Conservation (phyloP, 1,284 basidiomycete species). For the Takashimella tepidaria region DNA sequence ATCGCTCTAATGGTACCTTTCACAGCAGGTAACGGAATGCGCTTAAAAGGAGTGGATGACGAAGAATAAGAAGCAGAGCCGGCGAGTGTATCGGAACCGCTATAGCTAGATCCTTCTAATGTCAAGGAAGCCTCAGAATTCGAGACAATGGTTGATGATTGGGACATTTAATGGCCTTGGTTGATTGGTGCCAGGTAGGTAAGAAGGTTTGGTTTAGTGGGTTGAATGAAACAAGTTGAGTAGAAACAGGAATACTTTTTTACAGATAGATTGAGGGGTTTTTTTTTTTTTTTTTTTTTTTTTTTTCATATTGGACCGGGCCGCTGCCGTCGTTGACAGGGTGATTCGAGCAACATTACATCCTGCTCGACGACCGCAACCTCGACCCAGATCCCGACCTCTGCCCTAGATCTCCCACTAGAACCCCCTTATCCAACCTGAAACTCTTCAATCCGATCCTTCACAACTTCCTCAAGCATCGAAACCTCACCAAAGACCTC, state of each 20-base stretch:
- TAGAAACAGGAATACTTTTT: background rate
- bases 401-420: background rate
- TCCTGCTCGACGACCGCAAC: background rate
- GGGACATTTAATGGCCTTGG: too few relatives aligned
- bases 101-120: background rate
- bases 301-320: too few relatives aligned
- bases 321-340: too few relatives aligned
- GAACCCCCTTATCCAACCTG: background rate
- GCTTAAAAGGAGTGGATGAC: background rate
- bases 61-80: background rate
- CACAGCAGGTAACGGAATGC: background rate
- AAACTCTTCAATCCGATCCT: background rate
- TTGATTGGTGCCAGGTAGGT: too few relatives aligned
- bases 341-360: background rate
- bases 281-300: background rate
- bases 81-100: too few relatives aligned
- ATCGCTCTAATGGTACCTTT: background rate
- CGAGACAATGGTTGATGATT: background rate
- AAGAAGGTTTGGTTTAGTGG: background rate
- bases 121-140: background rate
- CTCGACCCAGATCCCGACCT: background rate
- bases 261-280: background rate
- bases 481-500: background rate
- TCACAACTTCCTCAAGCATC: too few relatives aligned
- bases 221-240: background rate